Percentiles rank a stretch among this genome's conserved stretches.
Evolutionary conservation across 179 eudicot genomes (phyloP).

Genomic region (Dionaea muscipula): DNA sequence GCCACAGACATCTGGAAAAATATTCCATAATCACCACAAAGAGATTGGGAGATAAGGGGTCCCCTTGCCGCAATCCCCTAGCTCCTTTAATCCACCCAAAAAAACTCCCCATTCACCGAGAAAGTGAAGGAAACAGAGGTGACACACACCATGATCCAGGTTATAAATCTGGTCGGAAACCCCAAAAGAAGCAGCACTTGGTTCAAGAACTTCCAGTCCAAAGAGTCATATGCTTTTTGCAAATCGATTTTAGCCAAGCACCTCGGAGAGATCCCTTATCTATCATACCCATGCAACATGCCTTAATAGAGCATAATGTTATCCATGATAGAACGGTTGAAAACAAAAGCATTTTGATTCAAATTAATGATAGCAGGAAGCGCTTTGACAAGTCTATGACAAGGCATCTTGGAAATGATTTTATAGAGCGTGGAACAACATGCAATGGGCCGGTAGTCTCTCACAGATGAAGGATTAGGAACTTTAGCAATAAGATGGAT

Average conservation of each 20-base stretch:
- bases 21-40: not conserved
- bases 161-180: not conserved
- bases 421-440: constrained; percentile 1
- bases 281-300: not conserved
- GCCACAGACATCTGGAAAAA: not conserved
- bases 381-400: not conserved
- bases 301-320: not conserved
- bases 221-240: not conserved
- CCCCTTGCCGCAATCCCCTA: not conserved
- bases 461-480: not conserved
- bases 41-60: not conserved
- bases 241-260: not conserved
- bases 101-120: not conserved
- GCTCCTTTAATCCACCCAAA: not conserved
- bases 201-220: not conserved
- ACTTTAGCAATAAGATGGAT: not conserved
- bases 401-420: not conserved
- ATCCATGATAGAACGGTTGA: not conserved
- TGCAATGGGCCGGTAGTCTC: not conserved
- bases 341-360: not conserved
- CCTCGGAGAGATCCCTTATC: not conserved
- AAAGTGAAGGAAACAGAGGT: not conserved
- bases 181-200: not conserved
- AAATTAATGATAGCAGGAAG: not conserved
- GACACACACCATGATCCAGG: not conserved